These are phyloP conservation scores for Russula sp. DNA, from an alignment of 768 basidiomycete genomes.

Conservation along the genomic window DNA sequence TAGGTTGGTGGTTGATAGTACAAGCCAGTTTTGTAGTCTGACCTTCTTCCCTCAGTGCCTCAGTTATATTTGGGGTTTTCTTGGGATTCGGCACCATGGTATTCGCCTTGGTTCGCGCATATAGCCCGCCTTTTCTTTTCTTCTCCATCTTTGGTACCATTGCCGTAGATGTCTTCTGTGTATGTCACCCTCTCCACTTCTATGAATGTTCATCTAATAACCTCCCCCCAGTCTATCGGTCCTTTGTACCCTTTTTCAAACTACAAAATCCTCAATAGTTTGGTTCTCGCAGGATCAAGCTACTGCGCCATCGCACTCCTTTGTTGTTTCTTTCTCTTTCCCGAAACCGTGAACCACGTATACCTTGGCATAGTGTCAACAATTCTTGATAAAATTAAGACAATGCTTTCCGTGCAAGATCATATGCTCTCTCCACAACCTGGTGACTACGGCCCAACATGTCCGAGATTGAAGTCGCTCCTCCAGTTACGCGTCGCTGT, in stretches of 20 bases:
- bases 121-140: conserved; percentile 45
- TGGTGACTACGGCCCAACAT: conserved; percentile 32
- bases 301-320: conserved; percentile 50
- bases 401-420: conserved; percentile 38
- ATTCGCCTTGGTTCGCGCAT: conserved; percentile 47
- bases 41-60: conserved; percentile 36
- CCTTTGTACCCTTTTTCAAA: conserved; percentile 49
- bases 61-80: conserved; percentile 49
- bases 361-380: conserved; percentile 36
- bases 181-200: conserved; percentile 30
- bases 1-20: conserved; percentile 30
- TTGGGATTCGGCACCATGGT: conserved; percentile 45
- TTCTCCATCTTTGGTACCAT: conserved; percentile 50
- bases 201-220: not conserved
- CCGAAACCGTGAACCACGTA: conserved; percentile 49
- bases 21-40: conserved; percentile 3
- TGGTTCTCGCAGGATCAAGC: conserved; percentile 44
- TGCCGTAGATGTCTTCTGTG: conserved; percentile 44
- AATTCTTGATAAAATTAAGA: conserved; percentile 36
- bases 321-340: conserved; percentile 48
- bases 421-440: conserved; percentile 32
- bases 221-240: conserved; percentile 40
- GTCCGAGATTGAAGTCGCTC: conserved; percentile 33
- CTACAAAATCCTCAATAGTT: conserved; percentile 45
- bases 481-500: conserved; percentile 30